A percentile compares a stretch with the other conserved stretches of the same genome.
These are phyloP conservation scores for Venturia aucupariae DNA, from an alignment of 2,329 filamentous ascomycete species.

Conservation along the genomic window DNA sequence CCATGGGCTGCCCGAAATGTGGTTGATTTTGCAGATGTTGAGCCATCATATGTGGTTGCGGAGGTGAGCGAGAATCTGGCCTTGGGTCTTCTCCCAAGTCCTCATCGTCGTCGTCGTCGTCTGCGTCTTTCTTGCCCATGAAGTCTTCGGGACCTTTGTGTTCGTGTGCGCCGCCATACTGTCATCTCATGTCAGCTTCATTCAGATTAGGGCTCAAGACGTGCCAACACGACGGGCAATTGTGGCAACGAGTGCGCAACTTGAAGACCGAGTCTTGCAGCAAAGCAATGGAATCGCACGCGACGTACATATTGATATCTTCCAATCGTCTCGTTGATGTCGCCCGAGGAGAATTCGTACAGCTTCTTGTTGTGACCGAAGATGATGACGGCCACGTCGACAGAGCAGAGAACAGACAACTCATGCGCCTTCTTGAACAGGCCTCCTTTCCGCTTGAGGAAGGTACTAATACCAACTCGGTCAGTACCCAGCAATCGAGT, in stretches of 20 bases:
- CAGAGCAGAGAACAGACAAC: slow-evolving; percentile 92
- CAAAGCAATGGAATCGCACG: neutral
- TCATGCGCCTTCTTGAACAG: slow-evolving; percentile 99
- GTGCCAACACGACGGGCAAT: neutral
- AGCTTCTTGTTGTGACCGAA: slow-evolving; percentile 99
- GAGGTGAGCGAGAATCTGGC: slow-evolving; percentile 54
- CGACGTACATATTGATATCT: slow-evolving; percentile 67
- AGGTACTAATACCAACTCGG: slow-evolving; percentile 56
- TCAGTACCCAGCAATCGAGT: slow-evolving; percentile 22
- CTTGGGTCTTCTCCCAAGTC: slow-evolving; percentile 51
- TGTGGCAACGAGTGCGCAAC: slow-evolving; percentile 17
- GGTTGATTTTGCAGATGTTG: slow-evolving; percentile 43
- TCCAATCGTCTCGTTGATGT: slow-evolving; percentile 83
- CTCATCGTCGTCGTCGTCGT: slow-evolving; percentile 77
- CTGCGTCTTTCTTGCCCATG: slow-evolving; percentile 60
- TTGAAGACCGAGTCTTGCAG: no score
- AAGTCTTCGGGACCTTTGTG: slow-evolving; percentile 95
- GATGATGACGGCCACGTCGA: slow-evolving; percentile 97
- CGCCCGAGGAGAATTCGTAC: slow-evolving; percentile 90
- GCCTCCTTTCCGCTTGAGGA: slow-evolving; percentile 96
- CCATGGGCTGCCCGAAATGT: slow-evolving; percentile 70
- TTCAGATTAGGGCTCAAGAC: slow-evolving; percentile 1
- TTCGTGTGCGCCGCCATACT: slow-evolving; percentile 91
- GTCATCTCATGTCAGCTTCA: slow-evolving; percentile 16
- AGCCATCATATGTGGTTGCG: slow-evolving; percentile 42